These are phyloP conservation scores for Durio zibethinus DNA, from an alignment of 345 rosid genomes.

Conservation along the genomic window DNA sequence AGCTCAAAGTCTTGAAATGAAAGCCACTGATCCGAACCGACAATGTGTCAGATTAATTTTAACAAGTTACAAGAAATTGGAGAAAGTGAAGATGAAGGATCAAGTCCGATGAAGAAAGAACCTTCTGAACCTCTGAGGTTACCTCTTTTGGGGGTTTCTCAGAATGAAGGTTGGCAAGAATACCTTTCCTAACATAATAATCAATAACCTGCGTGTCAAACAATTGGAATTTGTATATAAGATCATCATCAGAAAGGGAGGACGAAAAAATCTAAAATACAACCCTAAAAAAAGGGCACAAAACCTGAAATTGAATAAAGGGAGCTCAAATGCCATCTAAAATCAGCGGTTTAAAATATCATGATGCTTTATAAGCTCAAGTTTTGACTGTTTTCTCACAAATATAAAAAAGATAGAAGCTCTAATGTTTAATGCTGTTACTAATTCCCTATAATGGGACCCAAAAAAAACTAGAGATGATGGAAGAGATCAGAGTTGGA, in stretches of 20 bases:
- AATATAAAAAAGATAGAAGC: neutral
- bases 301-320: neutral
- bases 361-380: neutral
- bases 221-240: neutral
- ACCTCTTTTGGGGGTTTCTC: constrained; percentile 78
- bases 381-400: neutral
- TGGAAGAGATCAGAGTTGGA: neutral
- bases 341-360: neutral
- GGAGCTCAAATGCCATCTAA: neutral
- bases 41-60: constrained; percentile 14
- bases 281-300: neutral
- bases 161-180: constrained; percentile 62
- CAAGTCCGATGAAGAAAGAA: constrained; percentile 37
- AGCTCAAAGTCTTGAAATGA: neutral
- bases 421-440: neutral
- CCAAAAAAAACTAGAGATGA: neutral
- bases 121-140: constrained; percentile 75
- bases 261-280: too few species aligned
- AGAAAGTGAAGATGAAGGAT: neutral
- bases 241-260: neutral
- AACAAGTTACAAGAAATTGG: neutral
- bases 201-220: constrained; percentile 55
- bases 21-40: constrained; percentile 18
- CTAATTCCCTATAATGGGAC: too few species aligned
- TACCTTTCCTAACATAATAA: constrained; percentile 62